phyloP scores from a whole-genome alignment of 2,329 filamentous ascomycete species.

The Macroventuria anomochaeta region DNA sequence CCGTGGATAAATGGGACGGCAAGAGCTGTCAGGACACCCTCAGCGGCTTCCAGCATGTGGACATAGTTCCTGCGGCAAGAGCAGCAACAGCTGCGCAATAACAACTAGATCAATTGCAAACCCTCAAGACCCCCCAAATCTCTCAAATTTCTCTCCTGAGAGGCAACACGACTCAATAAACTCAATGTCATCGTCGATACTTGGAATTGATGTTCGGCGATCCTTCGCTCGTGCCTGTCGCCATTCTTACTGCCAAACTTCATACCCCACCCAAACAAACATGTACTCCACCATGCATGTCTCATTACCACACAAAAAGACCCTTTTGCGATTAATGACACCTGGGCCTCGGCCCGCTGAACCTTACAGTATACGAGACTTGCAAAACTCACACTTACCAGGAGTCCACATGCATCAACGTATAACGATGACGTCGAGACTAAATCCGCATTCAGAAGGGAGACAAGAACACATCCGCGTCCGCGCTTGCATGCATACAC shows the following conservation, averaged over 20 bases:
- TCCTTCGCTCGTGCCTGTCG: conserved; percentile 1
- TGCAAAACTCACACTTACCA: conserved; percentile 17
- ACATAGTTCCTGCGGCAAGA: background rate
- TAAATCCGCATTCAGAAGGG: conserved; percentile 20
- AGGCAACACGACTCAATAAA: background rate
- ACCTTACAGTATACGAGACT: conserved; percentile 9
- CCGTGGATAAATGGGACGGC: background rate
- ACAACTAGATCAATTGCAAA: background rate
- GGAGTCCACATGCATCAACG: conserved; percentile 19
- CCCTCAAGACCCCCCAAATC: background rate
- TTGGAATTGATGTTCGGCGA: background rate
- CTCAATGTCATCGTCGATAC: background rate
- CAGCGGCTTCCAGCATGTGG: conserved; percentile 9
- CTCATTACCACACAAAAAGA: conserved; percentile 13
- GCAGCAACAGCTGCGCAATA: background rate
- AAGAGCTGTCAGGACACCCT: conserved; percentile 10
- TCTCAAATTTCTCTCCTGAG: background rate
- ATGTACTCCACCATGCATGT: conserved; percentile 18
- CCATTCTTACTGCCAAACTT: background rate
- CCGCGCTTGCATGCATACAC: conserved; percentile 25
- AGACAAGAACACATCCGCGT: conserved; percentile 16
- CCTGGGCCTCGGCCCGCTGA: conserved; percentile 2
- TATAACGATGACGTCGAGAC: conserved; percentile 44
- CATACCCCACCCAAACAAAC: conserved; percentile 16
- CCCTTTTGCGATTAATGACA: background rate